Evolutionary conservation across 164 flowering plant species (phyloP), one percentile per base, ranked within the genome.

Genomic region (Macadamia integrifolia): DNA sequence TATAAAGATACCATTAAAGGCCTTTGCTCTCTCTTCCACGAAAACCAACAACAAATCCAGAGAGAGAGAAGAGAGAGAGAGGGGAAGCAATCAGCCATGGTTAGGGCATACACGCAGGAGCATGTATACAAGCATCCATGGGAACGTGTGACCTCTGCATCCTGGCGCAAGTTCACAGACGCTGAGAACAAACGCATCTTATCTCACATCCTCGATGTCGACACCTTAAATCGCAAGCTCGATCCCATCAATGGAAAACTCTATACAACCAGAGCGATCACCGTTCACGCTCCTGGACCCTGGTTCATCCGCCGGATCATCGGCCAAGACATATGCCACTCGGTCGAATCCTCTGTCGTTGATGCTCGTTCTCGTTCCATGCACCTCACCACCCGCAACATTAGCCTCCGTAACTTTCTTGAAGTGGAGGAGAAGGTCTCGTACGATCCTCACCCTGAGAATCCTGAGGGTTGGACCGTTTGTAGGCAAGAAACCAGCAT

Each of bases 151-250:
- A 89, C 93, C 32, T 82, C 97, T 66, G 97, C 97, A 53, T 90
- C 91, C 32, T 94, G 97, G 97, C 88, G 97, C 74, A 92, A 94
- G 78, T 94, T 86, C 80, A 74, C 97, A 48, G 99, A 94, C 65
- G 91, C 93, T 6, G 97, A 88, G 79, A 89, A 88, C 84, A 88
- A 85, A 60, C 88, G 84, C 8, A 80, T 72, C 0, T 72, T 94
- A 30, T 84, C 98, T 40, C 98, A 94, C 78, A 83, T 94, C 67
- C 87, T 89, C 59, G 90, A 88, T 57, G 98, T 90, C 66, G 94
- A 94, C 78, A 94, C 98, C 3, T 77, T 94, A 74, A 85, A 76
- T 72, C 85, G 75, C 68, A 84, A 74, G 76, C 87, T 92, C 12
- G 97, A 92, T 57, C 58, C 88, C 48, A 42, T 67, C 14, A 61